Evolutionary conservation across 2,329 filamentous ascomycete species (phyloP).

Genomic region (Trichoderma sp.): DNA sequence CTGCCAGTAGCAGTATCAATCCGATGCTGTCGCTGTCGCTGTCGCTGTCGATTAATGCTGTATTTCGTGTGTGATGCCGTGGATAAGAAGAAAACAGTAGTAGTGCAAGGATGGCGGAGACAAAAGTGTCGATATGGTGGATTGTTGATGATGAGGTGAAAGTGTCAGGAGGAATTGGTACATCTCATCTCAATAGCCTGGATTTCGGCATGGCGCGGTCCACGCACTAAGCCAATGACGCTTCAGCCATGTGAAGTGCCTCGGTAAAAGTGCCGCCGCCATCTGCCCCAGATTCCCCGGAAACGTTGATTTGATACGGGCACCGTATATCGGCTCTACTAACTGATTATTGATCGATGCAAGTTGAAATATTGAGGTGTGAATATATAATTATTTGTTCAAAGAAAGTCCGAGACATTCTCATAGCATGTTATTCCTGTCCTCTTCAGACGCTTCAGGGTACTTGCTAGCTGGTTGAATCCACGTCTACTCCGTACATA

Average conservation of each 20-base stretch:
- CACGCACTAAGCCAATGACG: not conserved
- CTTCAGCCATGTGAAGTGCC: conserved; percentile 19
- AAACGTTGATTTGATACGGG: not conserved
- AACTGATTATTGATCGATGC: not conserved
- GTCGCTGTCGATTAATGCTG: not conserved
- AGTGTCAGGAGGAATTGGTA: not conserved
- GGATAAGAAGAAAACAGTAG: too few relatives aligned
- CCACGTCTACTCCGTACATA: too few relatives aligned
- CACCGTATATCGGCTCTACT: too few relatives aligned
- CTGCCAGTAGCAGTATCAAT: not conserved
- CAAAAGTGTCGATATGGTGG: not conserved
- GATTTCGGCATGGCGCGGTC: not conserved
- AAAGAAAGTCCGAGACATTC: not conserved
- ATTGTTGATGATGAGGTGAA: not conserved
- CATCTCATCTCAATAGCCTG: not conserved
- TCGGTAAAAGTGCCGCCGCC: conserved; percentile 9
- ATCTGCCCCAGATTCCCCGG: conserved; percentile 11
- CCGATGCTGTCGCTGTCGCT: not conserved
- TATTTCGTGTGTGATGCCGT: not conserved
- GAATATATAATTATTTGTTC: not conserved
- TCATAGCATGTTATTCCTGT: too few relatives aligned
- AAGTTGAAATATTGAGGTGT: not conserved
- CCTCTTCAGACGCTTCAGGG: too few relatives aligned
- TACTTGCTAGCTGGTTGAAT: too few relatives aligned
- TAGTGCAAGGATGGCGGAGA: not conserved